These are phyloP conservation scores for Mycena polygramma DNA, from an alignment of 768 basidiomycete species.

Conservation along the genomic window DNA sequence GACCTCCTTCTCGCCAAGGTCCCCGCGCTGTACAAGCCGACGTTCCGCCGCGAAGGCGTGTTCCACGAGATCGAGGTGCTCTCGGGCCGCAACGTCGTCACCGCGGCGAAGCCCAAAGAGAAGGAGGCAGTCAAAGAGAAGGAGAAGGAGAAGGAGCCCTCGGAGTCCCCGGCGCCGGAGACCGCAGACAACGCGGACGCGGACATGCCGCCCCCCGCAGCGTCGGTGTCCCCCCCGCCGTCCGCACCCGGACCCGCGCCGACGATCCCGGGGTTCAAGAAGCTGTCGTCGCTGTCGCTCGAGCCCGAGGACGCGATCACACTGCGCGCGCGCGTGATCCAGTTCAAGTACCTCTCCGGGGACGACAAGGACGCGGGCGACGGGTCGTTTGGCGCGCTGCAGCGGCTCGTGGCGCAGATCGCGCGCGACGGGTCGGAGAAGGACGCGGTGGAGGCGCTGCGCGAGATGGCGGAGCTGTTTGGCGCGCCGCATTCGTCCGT, in stretches of 20 bases:
- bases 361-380: conserved; percentile 71
- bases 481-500: conserved; percentile 81
- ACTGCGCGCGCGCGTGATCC: conserved; percentile 89
- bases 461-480: conserved; percentile 86
- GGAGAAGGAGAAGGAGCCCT: conserved; percentile 30
- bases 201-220: conserved; percentile 50
- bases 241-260: conserved; percentile 49
- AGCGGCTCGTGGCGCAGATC: conserved; percentile 75
- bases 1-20: conserved; percentile 91
- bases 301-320: conserved; percentile 95
- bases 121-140: conserved; percentile 53
- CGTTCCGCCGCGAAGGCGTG: conserved; percentile 95
- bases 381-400: conserved; percentile 73
- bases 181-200: conserved; percentile 37
- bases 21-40: conserved; percentile 86
- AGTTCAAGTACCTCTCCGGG: conserved; percentile 80
- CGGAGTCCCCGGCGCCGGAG: conserved; percentile 57
- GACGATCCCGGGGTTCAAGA: conserved; percentile 75
- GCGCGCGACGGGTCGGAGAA: conserved; percentile 71
- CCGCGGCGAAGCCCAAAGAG: conserved; percentile 55
- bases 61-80: conserved; percentile 92
- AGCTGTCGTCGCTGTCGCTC: conserved; percentile 73
- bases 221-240: conserved; percentile 44
- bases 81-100: conserved; percentile 72
- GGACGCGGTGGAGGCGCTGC: conserved; percentile 70